Evolutionary conservation across 108 stramenopile genomes (phyloP).

Genomic region (Stephanodiscus triporus): DNA sequence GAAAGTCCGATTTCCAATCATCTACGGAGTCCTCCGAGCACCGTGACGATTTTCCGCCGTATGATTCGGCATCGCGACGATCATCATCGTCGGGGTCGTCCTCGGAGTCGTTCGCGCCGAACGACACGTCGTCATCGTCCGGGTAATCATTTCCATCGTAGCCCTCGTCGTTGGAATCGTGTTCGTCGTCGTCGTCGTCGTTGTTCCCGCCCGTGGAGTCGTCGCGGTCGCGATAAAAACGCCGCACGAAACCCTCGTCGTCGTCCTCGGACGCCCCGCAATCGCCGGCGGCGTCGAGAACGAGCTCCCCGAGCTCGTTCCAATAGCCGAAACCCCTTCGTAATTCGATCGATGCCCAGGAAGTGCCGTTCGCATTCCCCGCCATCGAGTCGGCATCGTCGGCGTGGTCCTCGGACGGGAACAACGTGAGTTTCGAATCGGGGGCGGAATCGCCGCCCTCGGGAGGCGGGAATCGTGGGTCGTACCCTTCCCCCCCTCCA

Average conservation of each 20-base stretch:
- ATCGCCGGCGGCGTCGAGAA: constrained; percentile 55
- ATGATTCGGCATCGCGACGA: background rate
- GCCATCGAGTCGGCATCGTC: background rate
- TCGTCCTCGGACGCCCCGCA: background rate
- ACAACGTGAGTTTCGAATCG: constrained; percentile 23
- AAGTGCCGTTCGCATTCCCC: background rate
- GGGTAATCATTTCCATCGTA: constrained; percentile 53
- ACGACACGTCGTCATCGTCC: constrained; percentile 14
- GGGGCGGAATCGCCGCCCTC: constrained; percentile 13
- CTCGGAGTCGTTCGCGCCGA: constrained; percentile 7
- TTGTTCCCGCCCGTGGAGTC: constrained; percentile 18
- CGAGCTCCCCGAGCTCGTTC: constrained; percentile 74
- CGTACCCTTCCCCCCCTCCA: background rate
- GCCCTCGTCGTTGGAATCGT: constrained; percentile 45
- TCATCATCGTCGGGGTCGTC: constrained; percentile 23
- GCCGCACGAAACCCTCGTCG: constrained; percentile 16
- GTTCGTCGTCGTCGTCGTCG: constrained; percentile 22
- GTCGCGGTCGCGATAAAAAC: constrained; percentile 19
- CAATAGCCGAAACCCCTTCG: constrained; percentile 74
- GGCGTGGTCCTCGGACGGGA: constrained; percentile 30
- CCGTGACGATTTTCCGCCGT: background rate
- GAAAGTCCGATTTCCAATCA: constrained; percentile 44
- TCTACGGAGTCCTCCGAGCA: constrained; percentile 10
- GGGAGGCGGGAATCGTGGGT: background rate
- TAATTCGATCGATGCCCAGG: constrained; percentile 51